Evolutionary conservation across 2,329 filamentous ascomycete species (phyloP), one percentile per base, ranked within the genome.

Genomic region (Fusarium coffeatum): DNA sequence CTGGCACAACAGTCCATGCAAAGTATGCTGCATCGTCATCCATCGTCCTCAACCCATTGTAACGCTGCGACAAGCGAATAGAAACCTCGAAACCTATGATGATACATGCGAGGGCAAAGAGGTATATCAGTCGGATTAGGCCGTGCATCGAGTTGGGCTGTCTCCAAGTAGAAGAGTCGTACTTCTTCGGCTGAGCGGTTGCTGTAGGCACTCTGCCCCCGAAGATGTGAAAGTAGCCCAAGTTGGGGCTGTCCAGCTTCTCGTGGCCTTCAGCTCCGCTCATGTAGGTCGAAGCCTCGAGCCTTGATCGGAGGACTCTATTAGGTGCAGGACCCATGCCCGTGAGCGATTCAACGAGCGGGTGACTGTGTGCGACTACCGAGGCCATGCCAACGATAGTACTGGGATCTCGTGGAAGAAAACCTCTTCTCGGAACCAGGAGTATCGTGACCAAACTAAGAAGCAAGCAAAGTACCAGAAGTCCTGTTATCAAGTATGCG

Each of bases 181-280:
- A 66, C 5, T 64, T 64, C 30, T 57, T 59, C 23, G 50, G 50
- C 10, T 58, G 30, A 12, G 56, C 54, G 16, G 67, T 70, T 15
- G 49, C 40, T 8, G 66, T 53, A 15, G 72, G 74, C 13, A 70
- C 60, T 27, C 63, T 76, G 22, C 74, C 73, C 12, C 74, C 74
- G 37, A 71, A 74, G 23, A 76, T 69, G 23, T 76, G 74, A 50
- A 76, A 76, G 43, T 70, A 75, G 2, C 74, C 74, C 40, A 64
- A 12, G 16, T 64, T 74, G 3, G 69, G 56, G 8, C 68, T 66
- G 12, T 72, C 72, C 6, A 75, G 59, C 40, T 77, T 76, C 50
- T 80, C 78, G 40, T 81, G 78, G 0, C 79, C 72, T 50, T 81
- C 79, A 9, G 81, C 76, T 13, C 79, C 79, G 5, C 74, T 78